Evolutionary conservation across 73 alveolate genomes (phyloP).

Genomic region (Symbiodinium pilosum): DNA sequence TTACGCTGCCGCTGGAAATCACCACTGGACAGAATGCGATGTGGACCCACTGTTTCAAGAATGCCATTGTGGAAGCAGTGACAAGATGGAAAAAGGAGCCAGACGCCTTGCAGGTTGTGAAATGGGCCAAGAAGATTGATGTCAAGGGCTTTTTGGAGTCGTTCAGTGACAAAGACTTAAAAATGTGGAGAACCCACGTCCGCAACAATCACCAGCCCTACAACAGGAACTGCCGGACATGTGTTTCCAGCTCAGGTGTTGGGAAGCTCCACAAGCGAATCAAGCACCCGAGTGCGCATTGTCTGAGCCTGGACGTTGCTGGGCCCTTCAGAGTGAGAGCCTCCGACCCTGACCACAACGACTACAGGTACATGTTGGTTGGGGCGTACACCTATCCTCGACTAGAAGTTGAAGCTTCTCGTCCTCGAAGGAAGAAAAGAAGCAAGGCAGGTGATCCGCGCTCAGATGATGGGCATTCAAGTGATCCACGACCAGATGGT

Average conservation of each 20-base stretch:
- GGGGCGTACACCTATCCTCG: not conserved
- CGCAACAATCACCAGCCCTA: not conserved
- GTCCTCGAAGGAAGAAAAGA: no score
- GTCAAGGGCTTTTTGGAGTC: not conserved
- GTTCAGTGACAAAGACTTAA: not conserved
- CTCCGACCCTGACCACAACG: not conserved
- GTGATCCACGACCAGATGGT: no score
- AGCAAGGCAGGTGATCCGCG: no score
- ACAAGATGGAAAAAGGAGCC: not conserved
- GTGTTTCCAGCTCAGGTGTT: not conserved
- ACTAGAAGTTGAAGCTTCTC: no score
- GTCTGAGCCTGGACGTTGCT: not conserved
- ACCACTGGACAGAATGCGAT: no score
- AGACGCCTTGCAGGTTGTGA: not conserved
- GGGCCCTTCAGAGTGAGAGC: not conserved
- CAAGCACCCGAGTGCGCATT: not conserved
- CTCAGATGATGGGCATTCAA: no score
- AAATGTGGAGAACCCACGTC: not conserved
- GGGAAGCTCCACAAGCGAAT: not conserved
- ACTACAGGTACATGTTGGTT: not conserved
- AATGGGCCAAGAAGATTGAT: not conserved
- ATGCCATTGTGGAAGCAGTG: not conserved
- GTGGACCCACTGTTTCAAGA: not conserved
- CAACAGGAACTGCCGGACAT: not conserved
- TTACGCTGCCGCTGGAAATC: not conserved